Percentiles rank a stretch among this genome's conserved stretches.
Conservation (phyloP, 257 asterid species). For the Oldenlandia corymbosa region DNA sequence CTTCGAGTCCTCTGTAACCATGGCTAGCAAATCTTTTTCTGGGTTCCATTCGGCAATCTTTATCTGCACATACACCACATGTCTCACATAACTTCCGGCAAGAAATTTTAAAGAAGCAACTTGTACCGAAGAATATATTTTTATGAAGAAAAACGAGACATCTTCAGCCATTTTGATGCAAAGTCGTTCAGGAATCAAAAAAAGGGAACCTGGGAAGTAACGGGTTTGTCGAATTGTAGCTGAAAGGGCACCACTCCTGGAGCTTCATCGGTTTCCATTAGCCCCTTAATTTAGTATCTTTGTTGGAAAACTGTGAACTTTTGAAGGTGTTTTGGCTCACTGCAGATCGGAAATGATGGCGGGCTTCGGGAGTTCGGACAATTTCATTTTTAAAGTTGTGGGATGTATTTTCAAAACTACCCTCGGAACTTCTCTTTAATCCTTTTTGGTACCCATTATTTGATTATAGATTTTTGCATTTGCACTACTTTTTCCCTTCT, state of each 20-base stretch:
- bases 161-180: no score
- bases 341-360: not conserved
- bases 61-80: constrained; percentile 39
- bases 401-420: no score
- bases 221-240: constrained; percentile 91
- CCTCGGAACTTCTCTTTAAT: no score
- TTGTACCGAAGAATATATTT: not conserved
- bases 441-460: no score
- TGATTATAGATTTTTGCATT: no score
- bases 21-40: constrained; percentile 87
- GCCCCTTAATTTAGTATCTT: not conserved
- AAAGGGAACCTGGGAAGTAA: constrained; percentile 58
- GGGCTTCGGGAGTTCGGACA: not conserved
- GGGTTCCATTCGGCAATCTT: constrained; percentile 98
- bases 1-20: constrained; percentile 89
- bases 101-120: not conserved
- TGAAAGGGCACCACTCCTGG: constrained; percentile 60
- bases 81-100: not conserved
- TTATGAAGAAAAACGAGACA: no score
- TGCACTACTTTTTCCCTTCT: no score
- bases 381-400: no score
- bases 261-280: constrained; percentile 59
- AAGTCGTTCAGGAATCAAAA: not conserved
- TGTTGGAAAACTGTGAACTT: not conserved
- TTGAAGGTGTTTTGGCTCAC: not conserved